Evolutionary conservation across 2,329 filamentous ascomycete species (phyloP), one percentile per base, ranked within the genome.

Genomic region (Cadophora sp.): DNA sequence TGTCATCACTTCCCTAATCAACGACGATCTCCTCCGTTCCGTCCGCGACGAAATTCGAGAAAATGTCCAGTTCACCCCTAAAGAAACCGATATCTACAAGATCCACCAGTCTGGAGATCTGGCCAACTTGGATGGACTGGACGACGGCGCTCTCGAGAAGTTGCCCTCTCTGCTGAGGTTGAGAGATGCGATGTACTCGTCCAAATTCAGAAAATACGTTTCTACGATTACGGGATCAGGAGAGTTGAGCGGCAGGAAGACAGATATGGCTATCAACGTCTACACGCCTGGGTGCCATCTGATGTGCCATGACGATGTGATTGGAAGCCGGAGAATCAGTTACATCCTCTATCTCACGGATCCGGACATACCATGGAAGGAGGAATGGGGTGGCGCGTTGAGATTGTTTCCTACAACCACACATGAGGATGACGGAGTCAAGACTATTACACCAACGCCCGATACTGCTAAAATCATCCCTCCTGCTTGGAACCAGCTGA

Each of bases 31-130:
- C 20, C 87, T 99, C 56, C 94, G 94, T 75, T 85, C 87, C 64
- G 96, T 99, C 67, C 94, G 96, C 77, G 82, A 86, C 76, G 96
- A 99, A 82, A 95, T 98, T 79, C 90, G 91, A 79, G 85, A 91
- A 73, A 94, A 97, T 77, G 92, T 99, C 73, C 90, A 92, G 73
- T 99, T 99, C 82, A 97, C 96, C 14, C 94, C 94, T 74, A 99
- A 99, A 80, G 96, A 99, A 81, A 99, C 96, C 58, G 96, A 99
- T 79, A 99, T 99, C 75, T 99, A 99, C 87, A 97, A 96, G 81
- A 98, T 99, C 77, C 94, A 97, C 85, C 96, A 99, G 83, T 98
- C 95, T 4, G 96, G 96, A 72, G 96, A 99, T 79, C 86, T 99
- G 41, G 96, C 96, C 56, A 99, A 99, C 80, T 88, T 99, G 66